These are phyloP conservation scores for Haplographium delicatum DNA, from an alignment of 495 filamentous ascomycete species.

Conservation along the genomic window DNA sequence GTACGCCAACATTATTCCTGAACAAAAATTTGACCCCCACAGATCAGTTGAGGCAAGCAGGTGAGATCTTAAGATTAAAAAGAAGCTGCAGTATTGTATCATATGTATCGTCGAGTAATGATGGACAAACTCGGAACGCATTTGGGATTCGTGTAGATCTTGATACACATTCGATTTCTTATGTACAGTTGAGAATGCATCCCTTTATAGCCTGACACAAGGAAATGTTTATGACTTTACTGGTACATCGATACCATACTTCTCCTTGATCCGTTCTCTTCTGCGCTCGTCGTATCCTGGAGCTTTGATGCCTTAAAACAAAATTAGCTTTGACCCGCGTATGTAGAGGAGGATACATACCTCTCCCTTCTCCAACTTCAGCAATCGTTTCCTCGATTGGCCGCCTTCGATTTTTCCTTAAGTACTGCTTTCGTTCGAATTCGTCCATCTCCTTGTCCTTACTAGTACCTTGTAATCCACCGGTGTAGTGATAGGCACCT, in stretches of 20 bases:
- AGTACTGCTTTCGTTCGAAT: constrained; percentile 67
- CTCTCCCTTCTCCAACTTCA: constrained; percentile 84
- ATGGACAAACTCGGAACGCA: too few relatives aligned
- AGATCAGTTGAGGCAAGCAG: too few relatives aligned
- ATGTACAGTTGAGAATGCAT: constrained; percentile 10
- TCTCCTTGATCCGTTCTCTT: constrained; percentile 75
- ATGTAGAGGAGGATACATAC: constrained; percentile 43
- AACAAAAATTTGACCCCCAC: too few relatives aligned
- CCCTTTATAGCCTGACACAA: not conserved
- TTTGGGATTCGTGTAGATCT: not conserved
- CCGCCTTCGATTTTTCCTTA: constrained; percentile 69
- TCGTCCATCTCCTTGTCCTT: constrained; percentile 64
- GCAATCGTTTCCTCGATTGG: constrained; percentile 78
- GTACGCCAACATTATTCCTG: too few relatives aligned
- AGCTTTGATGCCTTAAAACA: constrained; percentile 64
- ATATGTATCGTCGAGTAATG: too few relatives aligned
- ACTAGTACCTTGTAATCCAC: constrained; percentile 58
- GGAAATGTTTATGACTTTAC: constrained; percentile 16
- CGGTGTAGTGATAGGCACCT: constrained; percentile 71
- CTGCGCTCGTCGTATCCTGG: constrained; percentile 86
- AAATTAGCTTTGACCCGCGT: constrained; percentile 30
- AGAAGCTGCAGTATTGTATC: too few relatives aligned
- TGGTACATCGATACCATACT: constrained; percentile 79
- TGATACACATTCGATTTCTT: not conserved
- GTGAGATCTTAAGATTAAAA: too few relatives aligned